Evolutionary conservation across 441 rosid genomes (phyloP).

Genomic region (Cnidoscolus chayamansa): DNA sequence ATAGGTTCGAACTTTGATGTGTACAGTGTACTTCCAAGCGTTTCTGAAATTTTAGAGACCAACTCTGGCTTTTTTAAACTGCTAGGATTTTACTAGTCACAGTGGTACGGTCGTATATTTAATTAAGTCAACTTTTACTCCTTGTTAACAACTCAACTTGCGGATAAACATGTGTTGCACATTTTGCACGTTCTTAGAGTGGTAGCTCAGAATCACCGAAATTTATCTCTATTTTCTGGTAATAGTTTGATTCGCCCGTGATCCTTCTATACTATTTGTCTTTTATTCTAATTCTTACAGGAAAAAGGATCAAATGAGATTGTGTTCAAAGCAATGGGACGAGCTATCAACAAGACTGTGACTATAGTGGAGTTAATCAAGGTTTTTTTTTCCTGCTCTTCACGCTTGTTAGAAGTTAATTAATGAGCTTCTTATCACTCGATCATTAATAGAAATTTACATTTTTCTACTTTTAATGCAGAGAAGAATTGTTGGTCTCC

Average conservation of each 20-base stretch:
- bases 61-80: conserved; percentile 3
- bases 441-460: background rate
- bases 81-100: background rate
- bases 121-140: too few relatives aligned
- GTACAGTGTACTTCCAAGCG: background rate
- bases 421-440: background rate
- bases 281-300: conserved; percentile 29
- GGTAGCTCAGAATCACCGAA: background rate
- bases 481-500: conserved; percentile 92
- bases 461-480: conserved; percentile 26
- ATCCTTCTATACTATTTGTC: background rate
- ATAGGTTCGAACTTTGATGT: background rate
- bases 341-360: conserved; percentile 94
- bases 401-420: background rate
- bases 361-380: conserved; percentile 84
- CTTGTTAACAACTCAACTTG: too few relatives aligned
- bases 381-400: conserved; percentile 27
- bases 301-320: conserved; percentile 75
- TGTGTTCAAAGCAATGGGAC: conserved; percentile 93
- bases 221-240: background rate
- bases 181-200: background rate
- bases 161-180: background rate
- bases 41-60: background rate
- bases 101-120: background rate
- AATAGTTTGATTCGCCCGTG: background rate